These are phyloP conservation scores for Alternaria metachromatica DNA, from an alignment of 2,329 filamentous ascomycete genomes.

Conservation along the genomic window DNA sequence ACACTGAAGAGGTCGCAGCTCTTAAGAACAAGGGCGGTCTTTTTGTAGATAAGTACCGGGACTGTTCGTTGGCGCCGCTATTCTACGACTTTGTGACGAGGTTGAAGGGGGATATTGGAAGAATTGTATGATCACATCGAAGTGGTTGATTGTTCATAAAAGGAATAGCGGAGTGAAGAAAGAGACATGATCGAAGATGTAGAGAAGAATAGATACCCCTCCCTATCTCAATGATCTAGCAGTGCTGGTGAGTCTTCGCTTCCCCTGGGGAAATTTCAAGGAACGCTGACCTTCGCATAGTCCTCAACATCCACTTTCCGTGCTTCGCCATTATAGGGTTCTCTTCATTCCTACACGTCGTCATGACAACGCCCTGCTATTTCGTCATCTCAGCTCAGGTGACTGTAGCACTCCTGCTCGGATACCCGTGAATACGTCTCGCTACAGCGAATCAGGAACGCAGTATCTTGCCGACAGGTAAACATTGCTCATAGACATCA, in stretches of 20 bases:
- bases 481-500: neutral
- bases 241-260: neutral
- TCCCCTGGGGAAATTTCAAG: neutral
- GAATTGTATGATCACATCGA: neutral
- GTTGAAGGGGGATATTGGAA: slow-evolving; percentile 50
- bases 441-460: neutral
- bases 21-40: slow-evolving; percentile 43
- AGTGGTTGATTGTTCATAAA: no score
- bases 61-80: slow-evolving; percentile 72
- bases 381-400: neutral
- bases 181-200: neutral
- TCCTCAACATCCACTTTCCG: neutral
- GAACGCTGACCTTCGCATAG: neutral
- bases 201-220: neutral
- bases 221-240: neutral
- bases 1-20: slow-evolving; percentile 12
- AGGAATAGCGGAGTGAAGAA: neutral
- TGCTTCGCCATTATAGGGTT: neutral
- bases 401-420: neutral
- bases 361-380: neutral
- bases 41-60: slow-evolving; percentile 74
- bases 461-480: neutral
- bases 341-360: neutral
- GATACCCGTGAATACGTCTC: neutral
- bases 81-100: slow-evolving; percentile 70